Base-by-base conservation (phyloP, 1,284 basidiomycete genomes). In the Stereum hirsutum region DNA sequence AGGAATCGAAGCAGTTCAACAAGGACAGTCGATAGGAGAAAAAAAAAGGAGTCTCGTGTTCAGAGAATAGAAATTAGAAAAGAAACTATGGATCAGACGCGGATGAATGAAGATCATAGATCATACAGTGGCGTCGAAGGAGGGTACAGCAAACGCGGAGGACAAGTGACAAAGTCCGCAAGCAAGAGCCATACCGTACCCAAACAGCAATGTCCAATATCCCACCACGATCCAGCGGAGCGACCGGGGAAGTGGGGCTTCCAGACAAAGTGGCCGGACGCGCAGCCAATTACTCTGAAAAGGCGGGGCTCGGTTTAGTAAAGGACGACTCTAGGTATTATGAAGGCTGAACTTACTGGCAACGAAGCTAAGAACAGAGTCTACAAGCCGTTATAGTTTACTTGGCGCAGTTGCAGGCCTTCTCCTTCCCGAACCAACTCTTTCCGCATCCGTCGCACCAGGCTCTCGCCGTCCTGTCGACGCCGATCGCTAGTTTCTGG, bases 391-490 rank as follows among this genome's bases (percentile, higher is more conserved):
- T 36, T 39, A 27, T 8, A 26, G 19, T n/a, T 26, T 39, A 39
- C 37, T 39, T 26, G 3, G 10, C 21, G 36, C 84, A 88, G 42
- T 72, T 69, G 59, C 86, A 87, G 35, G 68, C 64, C 49, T 57
- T 56, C 51, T 68, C 64, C 39, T 69, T 64, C 43, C 81, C 81
- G 49, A 84, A 60, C 64, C 67, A 78, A 32, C 83, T 72, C 52
- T 79, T 82, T 46, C 87, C 86, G 54, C 86, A 89, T 27, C 61
- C 61, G 33, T 87, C 78, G 49, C 86, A 89, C 81, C 86, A 86
- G 17, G 63, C 60, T 30, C 86, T 70, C 25, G 61, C 57, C 12
- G 74, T 80, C 44, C 69, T 70, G 45, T 76, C 74, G 26, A 85
- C 78, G 32, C 82, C 81, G 32, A 86, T 76, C 8, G 66, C 57